Base-by-base conservation (phyloP, 192 early-diverging fungal genomes). In the Backusella sp. region DNA sequence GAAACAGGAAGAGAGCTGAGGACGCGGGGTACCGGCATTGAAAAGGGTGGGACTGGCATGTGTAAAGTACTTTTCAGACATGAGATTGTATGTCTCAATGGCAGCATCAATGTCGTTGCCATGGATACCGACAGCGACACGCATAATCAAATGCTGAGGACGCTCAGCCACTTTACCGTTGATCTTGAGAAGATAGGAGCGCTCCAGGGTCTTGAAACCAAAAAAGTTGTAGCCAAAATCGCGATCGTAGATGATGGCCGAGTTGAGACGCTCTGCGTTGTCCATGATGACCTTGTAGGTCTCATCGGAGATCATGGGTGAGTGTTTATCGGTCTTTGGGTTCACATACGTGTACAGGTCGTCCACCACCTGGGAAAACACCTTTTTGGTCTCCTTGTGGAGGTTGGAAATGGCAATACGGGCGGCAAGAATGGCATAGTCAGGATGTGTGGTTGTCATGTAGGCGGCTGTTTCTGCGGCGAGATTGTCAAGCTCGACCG, bases 201-300 rank as follows among this genome's bases (percentile, higher is more conserved):
- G 91, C 86, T 99, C 98, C 8, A 99, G 90, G 12, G 97, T 99
- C 88, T 99, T 99, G 92, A 98, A 98, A 9, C 98, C 98, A 92
- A 99, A 99, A 88, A 91, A 99, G 86, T 96, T 96, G 89, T 98
- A 99, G 77, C 91, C 93, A 82, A 96, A 98, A 80, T 99, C 98
- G 76, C 96, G 93, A 79, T 98, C 94, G 81, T 98, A 99, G 79
- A 96, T 96, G 71, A 99, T 92, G 53, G 97, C 94, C n/a, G 95
- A 92, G 88, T 99, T 93, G 73, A 99, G 88, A 52, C 85, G 83
- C 30, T 96, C 97, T 4, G 89, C 89, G 82, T 99, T 80, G 36
- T 86, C 85, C 80, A 88, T 83, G 53, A 98, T 87, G 70, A 84
- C 70, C 15, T 89, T 77, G 77, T 95, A 89, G 4, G 91, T 93